Evolutionary conservation across 192 early-diverging fungal species (phyloP).

Genomic region (Coemansia erecta): DNA sequence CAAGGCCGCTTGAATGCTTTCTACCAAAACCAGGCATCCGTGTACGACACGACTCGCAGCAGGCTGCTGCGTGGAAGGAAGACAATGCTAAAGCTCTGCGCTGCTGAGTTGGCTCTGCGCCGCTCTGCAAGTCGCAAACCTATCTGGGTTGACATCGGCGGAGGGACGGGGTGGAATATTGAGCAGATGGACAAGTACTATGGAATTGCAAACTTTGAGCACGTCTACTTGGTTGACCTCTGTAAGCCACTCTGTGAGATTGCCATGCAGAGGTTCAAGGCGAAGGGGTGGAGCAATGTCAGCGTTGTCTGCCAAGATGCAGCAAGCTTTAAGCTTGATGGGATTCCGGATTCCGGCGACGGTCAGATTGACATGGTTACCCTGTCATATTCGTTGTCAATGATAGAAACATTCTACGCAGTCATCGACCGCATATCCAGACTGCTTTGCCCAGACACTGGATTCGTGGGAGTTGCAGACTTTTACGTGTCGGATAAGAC

Average conservation of each 20-base stretch:
- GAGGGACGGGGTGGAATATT: constrained; percentile 73
- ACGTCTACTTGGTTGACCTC: constrained; percentile 79
- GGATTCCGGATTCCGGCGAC: constrained; percentile 48
- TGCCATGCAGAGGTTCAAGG: constrained; percentile 70
- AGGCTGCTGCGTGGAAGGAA: constrained; percentile 70
- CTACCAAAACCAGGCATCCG: constrained; percentile 75
- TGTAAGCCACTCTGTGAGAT: constrained; percentile 78
- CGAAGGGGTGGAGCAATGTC: constrained; percentile 78
- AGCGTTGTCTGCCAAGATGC: constrained; percentile 79
- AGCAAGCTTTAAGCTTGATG: constrained; percentile 63
- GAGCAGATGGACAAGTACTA: constrained; percentile 74
- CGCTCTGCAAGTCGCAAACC: constrained; percentile 35
- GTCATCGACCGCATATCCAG: constrained; percentile 66
- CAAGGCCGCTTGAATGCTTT: constrained; percentile 76
- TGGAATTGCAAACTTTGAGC: constrained; percentile 72
- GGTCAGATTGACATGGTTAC: constrained; percentile 73
- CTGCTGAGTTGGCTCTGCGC: constrained; percentile 65
- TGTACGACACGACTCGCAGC: constrained; percentile 75
- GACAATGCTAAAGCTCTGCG: constrained; percentile 80
- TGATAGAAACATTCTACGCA: constrained; percentile 74
- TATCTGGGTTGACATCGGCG: constrained; percentile 66
- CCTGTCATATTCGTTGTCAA: constrained; percentile 86
- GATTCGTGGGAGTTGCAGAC: constrained; percentile 76
- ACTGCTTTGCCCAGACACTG: constrained; percentile 58
- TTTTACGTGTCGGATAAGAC: constrained; percentile 66